Evolutionary conservation across 2,329 filamentous ascomycete species (phyloP), one percentile per base, ranked within the genome.

Genomic region (Periconia macrospinosa): DNA sequence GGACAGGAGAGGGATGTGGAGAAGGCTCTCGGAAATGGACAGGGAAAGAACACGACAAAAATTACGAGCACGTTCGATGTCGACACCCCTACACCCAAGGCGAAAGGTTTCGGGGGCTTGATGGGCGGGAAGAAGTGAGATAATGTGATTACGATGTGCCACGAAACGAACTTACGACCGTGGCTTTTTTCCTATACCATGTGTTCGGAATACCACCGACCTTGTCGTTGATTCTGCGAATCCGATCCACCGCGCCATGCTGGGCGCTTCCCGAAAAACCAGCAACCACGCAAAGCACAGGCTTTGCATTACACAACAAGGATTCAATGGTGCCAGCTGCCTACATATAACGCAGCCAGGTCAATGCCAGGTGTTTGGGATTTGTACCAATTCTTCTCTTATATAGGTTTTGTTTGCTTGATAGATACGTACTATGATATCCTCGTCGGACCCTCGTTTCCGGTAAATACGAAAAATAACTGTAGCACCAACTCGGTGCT

Each of bases 51-150:
- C 2, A 63, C 58, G 46, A 71, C 64, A 1, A 71, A 65, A 1
- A 75, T 74, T 27, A 66, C 70, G 8, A 74, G 71, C 55, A 61
- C 57, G 2, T 67, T 69, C 44, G 63, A 66, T 41, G 57, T 67
- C 11, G 66, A 69, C 23, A 67, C 66, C 33, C 62, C 63, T 2
- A 56, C 56, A 8, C 51, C 53, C 6, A 65, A 61, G 51, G 54
- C 50, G 5, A 65, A 58, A 51, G 56, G 57, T 30, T 59, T 54
- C 52, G 37, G 35, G 2, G 17, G 30, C 8, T 9, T 47, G 50
- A 41, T 52, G 17, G 45, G 41, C 19, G 41, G 20, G 23, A 47
- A 52, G 40, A 47, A 43, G 20, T 44, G 43, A 47, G 2, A 17
- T 17, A n/a, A n/a, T 6, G 10, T 35, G 44, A 10, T 18, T 7